These are phyloP conservation scores for Claviceps humidiphila DNA, from an alignment of 2,329 filamentous ascomycete genomes.

Conservation along the genomic window DNA sequence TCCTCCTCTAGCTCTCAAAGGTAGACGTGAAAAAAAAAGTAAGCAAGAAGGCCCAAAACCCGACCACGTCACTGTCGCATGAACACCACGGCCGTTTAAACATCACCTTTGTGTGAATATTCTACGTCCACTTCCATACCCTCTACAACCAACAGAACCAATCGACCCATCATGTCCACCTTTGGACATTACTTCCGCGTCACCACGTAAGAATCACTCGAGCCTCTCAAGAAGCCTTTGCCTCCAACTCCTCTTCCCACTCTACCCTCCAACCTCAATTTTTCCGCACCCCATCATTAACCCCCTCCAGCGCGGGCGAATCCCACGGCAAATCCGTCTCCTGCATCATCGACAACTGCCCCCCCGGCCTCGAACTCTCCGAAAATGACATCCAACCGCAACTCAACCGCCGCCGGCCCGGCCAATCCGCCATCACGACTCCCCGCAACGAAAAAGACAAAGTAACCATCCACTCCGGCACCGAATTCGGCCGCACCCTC, in stretches of 20 bases:
- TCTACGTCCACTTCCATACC: neutral
- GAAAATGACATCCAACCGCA: conserved; percentile 88
- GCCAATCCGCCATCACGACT: conserved; percentile 81
- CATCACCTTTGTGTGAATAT: neutral
- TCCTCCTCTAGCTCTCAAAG: too few species aligned
- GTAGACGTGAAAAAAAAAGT: neutral
- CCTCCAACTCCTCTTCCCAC: neutral
- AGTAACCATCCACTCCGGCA: conserved; percentile 86
- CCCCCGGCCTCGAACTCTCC: conserved; percentile 73
- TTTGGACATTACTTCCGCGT: conserved; percentile 75
- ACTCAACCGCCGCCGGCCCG: conserved; percentile 79
- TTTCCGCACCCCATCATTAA: neutral
- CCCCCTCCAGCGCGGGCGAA: conserved; percentile 30
- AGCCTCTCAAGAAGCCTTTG: neutral
- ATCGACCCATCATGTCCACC: conserved; percentile 55
- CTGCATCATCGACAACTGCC: conserved; percentile 87
- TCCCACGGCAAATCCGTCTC: conserved; percentile 88
- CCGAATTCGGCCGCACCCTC: conserved; percentile 77
- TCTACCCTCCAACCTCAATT: neutral
- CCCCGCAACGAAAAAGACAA: conserved; percentile 85
- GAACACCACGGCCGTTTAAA: too few species aligned
- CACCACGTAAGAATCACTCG: conserved; percentile 48
- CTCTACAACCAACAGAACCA: neutral
- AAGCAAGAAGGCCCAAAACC: neutral
- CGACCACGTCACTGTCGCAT: neutral